phyloP scores from a whole-genome alignment of 1,284 basidiomycete genomes.

The Sporisorium sorghi region DNA sequence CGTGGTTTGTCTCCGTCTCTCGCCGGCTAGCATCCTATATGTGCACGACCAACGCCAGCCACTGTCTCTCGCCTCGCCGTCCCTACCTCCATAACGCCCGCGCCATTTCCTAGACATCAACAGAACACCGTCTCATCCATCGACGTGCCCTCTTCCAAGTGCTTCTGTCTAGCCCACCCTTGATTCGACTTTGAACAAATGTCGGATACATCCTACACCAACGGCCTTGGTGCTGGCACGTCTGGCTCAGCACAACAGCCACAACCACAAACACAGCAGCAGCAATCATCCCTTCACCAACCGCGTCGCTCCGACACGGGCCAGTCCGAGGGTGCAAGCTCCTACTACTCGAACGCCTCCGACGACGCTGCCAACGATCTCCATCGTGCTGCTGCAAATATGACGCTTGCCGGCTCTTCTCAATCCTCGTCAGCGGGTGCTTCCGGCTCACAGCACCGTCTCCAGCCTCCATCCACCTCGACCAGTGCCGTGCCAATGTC shows the following conservation, averaged over 20 bases:
- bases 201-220: constrained; percentile 16
- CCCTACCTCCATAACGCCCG: background rate
- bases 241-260: constrained; percentile 6
- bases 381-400: constrained; percentile 25
- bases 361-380: constrained; percentile 17
- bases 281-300: constrained; percentile 10
- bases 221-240: constrained; percentile 2
- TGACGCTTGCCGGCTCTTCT: constrained; percentile 8
- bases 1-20: background rate
- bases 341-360: constrained; percentile 30
- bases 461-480: constrained; percentile 4
- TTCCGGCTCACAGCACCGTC: constrained; percentile 19
- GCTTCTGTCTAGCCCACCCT: background rate
- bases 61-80: background rate
- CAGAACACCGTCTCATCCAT: background rate
- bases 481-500: constrained; percentile 10
- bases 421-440: background rate
- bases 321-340: constrained; percentile 34
- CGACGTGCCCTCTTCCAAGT: background rate
- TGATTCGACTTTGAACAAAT: background rate
- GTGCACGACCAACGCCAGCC: constrained; percentile 2
- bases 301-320: constrained; percentile 33
- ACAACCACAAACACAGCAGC: background rate
- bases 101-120: constrained; percentile 1
- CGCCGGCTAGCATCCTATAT: constrained; percentile 5